Evolutionary conservation across 2,329 filamentous ascomycete species (phyloP).

Genomic region (Penicillium frequentans): DNA sequence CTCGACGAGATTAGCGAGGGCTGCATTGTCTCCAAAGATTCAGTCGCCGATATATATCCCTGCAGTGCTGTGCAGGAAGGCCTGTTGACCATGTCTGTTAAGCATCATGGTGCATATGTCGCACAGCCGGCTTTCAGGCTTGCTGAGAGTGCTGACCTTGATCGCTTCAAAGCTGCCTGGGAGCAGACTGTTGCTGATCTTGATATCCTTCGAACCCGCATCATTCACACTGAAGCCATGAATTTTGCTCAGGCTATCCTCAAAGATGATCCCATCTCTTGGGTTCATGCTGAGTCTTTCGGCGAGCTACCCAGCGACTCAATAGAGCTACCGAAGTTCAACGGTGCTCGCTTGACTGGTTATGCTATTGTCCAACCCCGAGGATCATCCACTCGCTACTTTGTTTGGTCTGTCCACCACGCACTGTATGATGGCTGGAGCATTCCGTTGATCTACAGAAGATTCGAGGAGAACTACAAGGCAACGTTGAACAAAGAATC

Average conservation of each 20-base stretch:
- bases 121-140: slow-evolving; percentile 48
- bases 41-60: slow-evolving; percentile 43
- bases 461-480: slow-evolving; percentile 39
- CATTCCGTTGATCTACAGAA: slow-evolving; percentile 37
- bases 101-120: slow-evolving; percentile 50
- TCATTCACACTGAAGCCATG: slow-evolving; percentile 39
- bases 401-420: slow-evolving; percentile 54
- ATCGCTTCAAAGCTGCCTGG: slow-evolving; percentile 49
- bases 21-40: slow-evolving; percentile 30
- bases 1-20: slow-evolving; percentile 30
- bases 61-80: slow-evolving; percentile 48
- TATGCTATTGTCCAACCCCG: slow-evolving; percentile 37
- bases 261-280: slow-evolving; percentile 34
- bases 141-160: slow-evolving; percentile 38
- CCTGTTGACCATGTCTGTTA: slow-evolving; percentile 50
- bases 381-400: slow-evolving; percentile 31
- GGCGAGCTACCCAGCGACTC: slow-evolving; percentile 25
- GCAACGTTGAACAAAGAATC: slow-evolving; percentile 6
- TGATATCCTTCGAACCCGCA: slow-evolving; percentile 52
- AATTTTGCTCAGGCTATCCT: slow-evolving; percentile 45
- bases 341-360: slow-evolving; percentile 35
- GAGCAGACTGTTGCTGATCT: slow-evolving; percentile 45
- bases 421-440: slow-evolving; percentile 55
- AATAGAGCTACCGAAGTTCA: slow-evolving; percentile 30
- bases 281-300: slow-evolving; percentile 32